Evolutionary conservation across 495 filamentous ascomycete species (phyloP).

Genomic region (Trichocladium uniseriatum): DNA sequence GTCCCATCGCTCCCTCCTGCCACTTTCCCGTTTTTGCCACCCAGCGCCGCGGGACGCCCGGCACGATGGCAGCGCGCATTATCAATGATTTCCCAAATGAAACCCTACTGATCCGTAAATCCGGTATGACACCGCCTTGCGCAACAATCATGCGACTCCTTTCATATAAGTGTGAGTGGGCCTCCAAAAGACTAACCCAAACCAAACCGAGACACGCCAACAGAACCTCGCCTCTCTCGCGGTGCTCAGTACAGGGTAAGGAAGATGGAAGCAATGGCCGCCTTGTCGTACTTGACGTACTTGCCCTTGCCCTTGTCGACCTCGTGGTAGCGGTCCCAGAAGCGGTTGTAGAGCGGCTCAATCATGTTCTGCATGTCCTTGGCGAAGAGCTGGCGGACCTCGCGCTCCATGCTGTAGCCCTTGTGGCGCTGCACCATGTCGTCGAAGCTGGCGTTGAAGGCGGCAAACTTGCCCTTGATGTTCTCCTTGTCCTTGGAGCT

Average conservation of each 20-base stretch:
- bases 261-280: constrained; percentile 47
- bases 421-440: constrained; percentile 77
- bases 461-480: constrained; percentile 87
- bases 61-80: too few relatives aligned
- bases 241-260: constrained; percentile 30
- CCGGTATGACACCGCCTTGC: not conserved
- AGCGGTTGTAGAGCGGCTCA: constrained; percentile 87
- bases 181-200: too few relatives aligned
- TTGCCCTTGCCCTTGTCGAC: constrained; percentile 94
- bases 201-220: too few relatives aligned
- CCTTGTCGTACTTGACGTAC: constrained; percentile 95
- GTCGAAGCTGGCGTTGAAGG: constrained; percentile 87
- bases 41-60: too few relatives aligned
- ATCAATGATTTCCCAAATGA: not conserved
- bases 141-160: too few relatives aligned
- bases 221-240: too few relatives aligned
- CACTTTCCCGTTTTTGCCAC: too few relatives aligned
- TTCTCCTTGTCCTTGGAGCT: constrained; percentile 84
- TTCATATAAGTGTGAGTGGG: too few relatives aligned
- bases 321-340: constrained; percentile 97
- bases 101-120: not conserved
- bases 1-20: too few relatives aligned
- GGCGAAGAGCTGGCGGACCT: constrained; percentile 67
- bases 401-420: constrained; percentile 70
- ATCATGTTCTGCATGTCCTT: constrained; percentile 81